phyloP scores from a whole-genome alignment of 176 grass and related monocot genomes.

The Alloteropsis semialata region DNA sequence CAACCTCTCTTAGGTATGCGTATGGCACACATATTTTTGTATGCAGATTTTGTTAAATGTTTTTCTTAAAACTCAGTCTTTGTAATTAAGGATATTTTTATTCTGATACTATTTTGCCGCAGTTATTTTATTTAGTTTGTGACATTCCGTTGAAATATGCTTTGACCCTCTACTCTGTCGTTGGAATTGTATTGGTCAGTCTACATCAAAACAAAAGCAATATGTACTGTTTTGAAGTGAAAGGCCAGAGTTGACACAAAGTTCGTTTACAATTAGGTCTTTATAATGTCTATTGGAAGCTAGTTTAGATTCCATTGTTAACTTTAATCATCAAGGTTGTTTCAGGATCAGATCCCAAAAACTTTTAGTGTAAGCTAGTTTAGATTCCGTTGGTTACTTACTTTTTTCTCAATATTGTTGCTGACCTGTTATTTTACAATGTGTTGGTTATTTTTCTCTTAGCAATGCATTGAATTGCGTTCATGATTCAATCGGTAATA shows the following conservation, averaged over 20 bases:
- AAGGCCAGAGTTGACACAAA: background rate
- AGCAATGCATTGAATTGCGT: background rate
- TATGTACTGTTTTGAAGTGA: background rate
- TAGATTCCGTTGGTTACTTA: background rate
- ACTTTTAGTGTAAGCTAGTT: background rate
- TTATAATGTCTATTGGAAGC: too few species aligned
- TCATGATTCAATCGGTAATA: background rate
- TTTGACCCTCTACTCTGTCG: background rate
- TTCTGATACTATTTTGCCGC: background rate
- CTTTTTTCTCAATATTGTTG: background rate
- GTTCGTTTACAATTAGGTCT: background rate
- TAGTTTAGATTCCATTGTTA: background rate
- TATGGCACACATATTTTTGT: slow-evolving; percentile 33
- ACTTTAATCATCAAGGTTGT: background rate
- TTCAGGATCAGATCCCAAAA: background rate
- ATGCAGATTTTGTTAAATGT: background rate
- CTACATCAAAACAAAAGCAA: background rate
- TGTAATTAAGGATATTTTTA: background rate
- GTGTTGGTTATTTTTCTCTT: background rate
- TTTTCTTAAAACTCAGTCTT: background rate
- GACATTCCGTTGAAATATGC: slow-evolving; percentile 3
- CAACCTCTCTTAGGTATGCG: slow-evolving; percentile 86
- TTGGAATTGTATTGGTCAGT: background rate
- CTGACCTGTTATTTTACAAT: background rate
- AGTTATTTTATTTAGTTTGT: slow-evolving; percentile 1